These are phyloP conservation scores for Globisporangium acanthophoron DNA, from an alignment of 352 stramenopile genomes.

Conservation along the genomic window DNA sequence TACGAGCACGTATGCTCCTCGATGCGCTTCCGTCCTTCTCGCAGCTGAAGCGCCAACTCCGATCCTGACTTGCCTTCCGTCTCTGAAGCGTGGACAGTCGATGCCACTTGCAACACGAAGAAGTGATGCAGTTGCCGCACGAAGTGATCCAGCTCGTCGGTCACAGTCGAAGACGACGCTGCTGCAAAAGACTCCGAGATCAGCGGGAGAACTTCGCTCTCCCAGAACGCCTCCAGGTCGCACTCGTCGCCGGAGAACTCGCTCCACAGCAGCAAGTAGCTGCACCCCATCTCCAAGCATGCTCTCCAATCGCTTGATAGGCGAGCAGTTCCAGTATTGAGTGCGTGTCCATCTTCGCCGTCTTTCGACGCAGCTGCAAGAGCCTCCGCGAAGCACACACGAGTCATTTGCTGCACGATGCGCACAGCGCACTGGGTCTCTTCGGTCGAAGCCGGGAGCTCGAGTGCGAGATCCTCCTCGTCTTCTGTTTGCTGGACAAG, in stretches of 20 bases:
- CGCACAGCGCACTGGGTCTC: not conserved
- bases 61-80: not conserved
- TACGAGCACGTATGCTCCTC: conserved; percentile 7
- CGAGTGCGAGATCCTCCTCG: not conserved
- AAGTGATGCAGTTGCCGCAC: conserved; percentile 38
- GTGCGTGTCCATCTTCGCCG: not conserved
- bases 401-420: conserved; percentile 29
- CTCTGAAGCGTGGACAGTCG: not conserved
- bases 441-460: not conserved
- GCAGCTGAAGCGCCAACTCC: not conserved
- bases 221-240: conserved; percentile 33
- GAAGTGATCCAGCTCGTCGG: conserved; percentile 5
- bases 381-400: conserved; percentile 30
- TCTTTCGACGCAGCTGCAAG: not conserved
- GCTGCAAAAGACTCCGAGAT: not conserved
- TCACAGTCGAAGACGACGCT: not conserved
- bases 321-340: not conserved
- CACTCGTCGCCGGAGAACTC: conserved; percentile 23
- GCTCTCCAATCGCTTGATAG: not conserved
- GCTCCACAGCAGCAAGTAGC: conserved; percentile 41
- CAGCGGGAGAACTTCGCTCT: conserved; percentile 22
- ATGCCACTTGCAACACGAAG: conserved; percentile 31
- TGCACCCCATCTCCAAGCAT: conserved; percentile 37
- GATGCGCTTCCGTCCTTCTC: not conserved
- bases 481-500: not conserved